Evolutionary conservation across 179 eudicot species (phyloP).

Genomic region (Patellifolia procumbens): DNA sequence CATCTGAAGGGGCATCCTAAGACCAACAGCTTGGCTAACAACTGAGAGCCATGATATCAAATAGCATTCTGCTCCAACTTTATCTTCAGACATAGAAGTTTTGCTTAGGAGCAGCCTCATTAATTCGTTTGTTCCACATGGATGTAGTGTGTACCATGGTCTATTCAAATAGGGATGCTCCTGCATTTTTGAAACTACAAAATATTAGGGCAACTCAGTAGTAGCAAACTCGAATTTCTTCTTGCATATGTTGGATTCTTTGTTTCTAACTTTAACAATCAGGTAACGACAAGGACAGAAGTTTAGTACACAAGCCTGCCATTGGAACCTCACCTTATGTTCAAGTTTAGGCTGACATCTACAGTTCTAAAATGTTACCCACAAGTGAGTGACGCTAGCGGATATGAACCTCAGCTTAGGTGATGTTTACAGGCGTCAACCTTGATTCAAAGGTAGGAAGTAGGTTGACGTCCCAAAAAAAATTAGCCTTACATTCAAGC

Average conservation of each 20-base stretch:
- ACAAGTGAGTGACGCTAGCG: too few species aligned
- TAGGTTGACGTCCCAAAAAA: too few species aligned
- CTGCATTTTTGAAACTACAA: conserved; percentile 32
- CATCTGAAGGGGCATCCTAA: conserved; percentile 69
- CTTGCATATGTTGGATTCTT: not conserved
- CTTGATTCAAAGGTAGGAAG: too few species aligned
- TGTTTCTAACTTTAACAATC: not conserved
- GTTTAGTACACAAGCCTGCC: not conserved
- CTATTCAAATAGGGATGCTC: conserved; percentile 88
- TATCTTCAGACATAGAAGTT: conserved; percentile 28
- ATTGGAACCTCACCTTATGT: not conserved
- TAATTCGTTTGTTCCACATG: conserved; percentile 89
- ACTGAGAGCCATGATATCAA: conserved; percentile 80
- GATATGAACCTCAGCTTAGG: too few species aligned
- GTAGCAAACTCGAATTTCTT: not conserved
- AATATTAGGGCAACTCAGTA: conserved; percentile 1
- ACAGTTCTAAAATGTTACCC: too few species aligned
- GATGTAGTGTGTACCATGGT: conserved; percentile 89
- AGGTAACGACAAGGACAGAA: not conserved
- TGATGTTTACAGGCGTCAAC: too few species aligned
- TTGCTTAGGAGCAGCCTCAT: conserved; percentile 63
- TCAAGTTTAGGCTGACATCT: too few species aligned
- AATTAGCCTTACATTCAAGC: too few species aligned
- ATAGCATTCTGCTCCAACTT: conserved; percentile 43
- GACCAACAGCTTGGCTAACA: conserved; percentile 85